A percentile compares a stretch with the other conserved stretches of the same genome.
phyloP scores from a whole-genome alignment of 495 filamentous ascomycete species.

The Podospora tetraspora region DNA sequence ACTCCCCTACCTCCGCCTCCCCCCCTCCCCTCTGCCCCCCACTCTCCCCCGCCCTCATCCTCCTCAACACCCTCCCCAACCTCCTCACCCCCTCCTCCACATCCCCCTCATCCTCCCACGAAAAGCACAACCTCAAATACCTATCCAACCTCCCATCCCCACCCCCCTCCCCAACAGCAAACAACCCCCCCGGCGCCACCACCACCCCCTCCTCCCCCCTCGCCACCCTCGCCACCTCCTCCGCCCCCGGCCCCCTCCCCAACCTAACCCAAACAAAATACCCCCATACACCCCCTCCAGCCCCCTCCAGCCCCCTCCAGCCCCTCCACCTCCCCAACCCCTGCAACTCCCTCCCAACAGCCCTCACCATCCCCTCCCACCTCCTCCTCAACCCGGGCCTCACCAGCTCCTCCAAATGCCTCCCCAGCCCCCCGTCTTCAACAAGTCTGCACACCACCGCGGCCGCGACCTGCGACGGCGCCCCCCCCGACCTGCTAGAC shows the following conservation, averaged over 20 bases:
- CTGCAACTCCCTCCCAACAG: slow-evolving; percentile 51
- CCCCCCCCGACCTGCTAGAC: slow-evolving; percentile 65
- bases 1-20: background rate
- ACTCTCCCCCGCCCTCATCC: slow-evolving; percentile 3
- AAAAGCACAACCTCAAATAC: slow-evolving; percentile 63
- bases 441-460: slow-evolving; percentile 60
- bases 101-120: slow-evolving; percentile 65
- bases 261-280: slow-evolving; percentile 79
- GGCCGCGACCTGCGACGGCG: slow-evolving; percentile 65
- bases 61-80: slow-evolving; percentile 46
- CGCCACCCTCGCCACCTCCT: slow-evolving; percentile 51
- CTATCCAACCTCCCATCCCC: slow-evolving; percentile 45
- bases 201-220: slow-evolving; percentile 54
- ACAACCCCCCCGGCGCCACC: slow-evolving; percentile 59
- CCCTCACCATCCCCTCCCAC: slow-evolving; percentile 47
- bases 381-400: slow-evolving; percentile 53
- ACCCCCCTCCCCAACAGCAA: slow-evolving; percentile 52
- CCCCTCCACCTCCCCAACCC: slow-evolving; percentile 48
- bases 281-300: slow-evolving; percentile 52
- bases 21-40: background rate
- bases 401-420: slow-evolving; percentile 36
- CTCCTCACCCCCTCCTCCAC: slow-evolving; percentile 64
- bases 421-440: slow-evolving; percentile 43
- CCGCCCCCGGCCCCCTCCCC: slow-evolving; percentile 46
- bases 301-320: too few species aligned